These are phyloP conservation scores for Leccinum disarticulatum DNA, from an alignment of 768 basidiomycete genomes.

Conservation along the genomic window DNA sequence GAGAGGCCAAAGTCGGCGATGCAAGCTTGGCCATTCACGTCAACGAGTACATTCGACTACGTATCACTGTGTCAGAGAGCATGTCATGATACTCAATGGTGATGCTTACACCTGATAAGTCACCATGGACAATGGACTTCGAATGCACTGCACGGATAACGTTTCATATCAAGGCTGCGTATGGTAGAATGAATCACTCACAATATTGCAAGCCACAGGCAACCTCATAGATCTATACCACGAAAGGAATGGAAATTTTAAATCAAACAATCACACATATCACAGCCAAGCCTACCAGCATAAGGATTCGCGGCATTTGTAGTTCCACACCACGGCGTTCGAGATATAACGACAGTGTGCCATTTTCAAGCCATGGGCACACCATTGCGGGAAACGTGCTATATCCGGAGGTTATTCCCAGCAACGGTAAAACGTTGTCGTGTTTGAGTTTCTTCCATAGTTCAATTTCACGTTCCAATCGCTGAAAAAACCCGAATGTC, in stretches of 20 bases:
- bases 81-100: neutral
- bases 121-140: neutral
- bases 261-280: neutral
- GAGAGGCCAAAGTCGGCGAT: neutral
- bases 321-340: neutral
- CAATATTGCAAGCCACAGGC: neutral
- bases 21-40: neutral
- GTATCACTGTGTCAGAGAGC: neutral
- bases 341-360: neutral
- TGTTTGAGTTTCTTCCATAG: constrained; percentile 11
- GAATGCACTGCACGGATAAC: neutral
- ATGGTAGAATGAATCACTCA: neutral
- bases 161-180: neutral
- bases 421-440: neutral
- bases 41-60: neutral
- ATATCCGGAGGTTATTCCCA: neutral
- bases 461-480: constrained; percentile 2
- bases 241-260: neutral
- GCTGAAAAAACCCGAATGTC: neutral
- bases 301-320: neutral
- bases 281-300: neutral
- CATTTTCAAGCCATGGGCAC: neutral
- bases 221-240: neutral
- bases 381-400: neutral
- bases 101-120: neutral